Evolutionary conservation across 257 asterid species (phyloP), one percentile per base, ranked within the genome.

Genomic region (Mentha longifolia): DNA sequence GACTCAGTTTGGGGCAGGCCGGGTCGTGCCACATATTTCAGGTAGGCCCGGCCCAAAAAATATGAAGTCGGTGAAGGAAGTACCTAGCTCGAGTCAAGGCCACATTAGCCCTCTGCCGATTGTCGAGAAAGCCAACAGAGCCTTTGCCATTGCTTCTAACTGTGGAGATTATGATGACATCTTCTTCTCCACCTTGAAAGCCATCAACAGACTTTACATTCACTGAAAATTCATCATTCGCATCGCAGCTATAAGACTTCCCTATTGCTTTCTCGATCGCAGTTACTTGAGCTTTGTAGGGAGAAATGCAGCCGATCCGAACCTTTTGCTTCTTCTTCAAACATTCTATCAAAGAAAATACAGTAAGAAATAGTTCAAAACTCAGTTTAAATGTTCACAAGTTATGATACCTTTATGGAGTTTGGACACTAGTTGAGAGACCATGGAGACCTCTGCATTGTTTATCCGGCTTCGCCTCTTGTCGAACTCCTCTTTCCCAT

Each of bases 61-160:
- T n/a, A n/a, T n/a, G n/a, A n/a, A n/a, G n/a, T n/a, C n/a, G n/a
- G n/a, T n/a, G n/a, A n/a, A n/a, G n/a, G n/a, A n/a, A 17, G 52
- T 83, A 90, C 97, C 91, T 86, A 10, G 97, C 95, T 55, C 97
- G 79, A 61, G 95, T 90, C 22, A 90, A 73, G 67, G 95, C 88
- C 43, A 88, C 95, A 63, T 88, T 88, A 22, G 82, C 70, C 71
- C 97, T 78, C 52, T 82, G 91, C 45, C 61, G 65, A 65, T 84
- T 84, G 22, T 85, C 81, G 50, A 90, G 93, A 68, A 90, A 90
- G 41, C 97, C 97, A 20, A 90, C 76, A 10, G 84, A 82, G 62
- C 97, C 92, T 16, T 51, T 79, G 37, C 75, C 81, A 64, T 90
- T 90, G 76, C 87, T 80, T 13, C 93, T 74, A 45, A 86, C 97